Evolutionary conservation across 257 asterid genomes (phyloP), one percentile per base, ranked within the genome.

Genomic region (Eucommia ulmoides): DNA sequence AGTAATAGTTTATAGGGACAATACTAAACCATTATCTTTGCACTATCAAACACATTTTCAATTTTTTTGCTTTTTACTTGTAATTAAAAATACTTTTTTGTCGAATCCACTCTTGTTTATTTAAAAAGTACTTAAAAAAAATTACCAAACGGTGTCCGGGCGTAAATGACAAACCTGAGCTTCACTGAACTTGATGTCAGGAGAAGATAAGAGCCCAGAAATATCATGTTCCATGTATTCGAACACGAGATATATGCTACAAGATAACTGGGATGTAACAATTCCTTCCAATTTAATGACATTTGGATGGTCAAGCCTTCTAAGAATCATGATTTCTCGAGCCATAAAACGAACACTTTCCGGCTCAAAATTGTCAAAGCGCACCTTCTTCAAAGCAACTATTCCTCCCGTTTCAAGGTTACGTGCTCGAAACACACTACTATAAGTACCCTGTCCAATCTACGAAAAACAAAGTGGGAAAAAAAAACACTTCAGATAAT

Each of bases 161-260:
- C 11, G 16, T 35, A 4, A 3, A 0, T 35, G 44, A 23, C 61
- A 47, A 71, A 91, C 98, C 98, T 91, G 99, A 24, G 94, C 70
- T 74, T 86, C 85, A 19, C 80, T 75, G 69, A 91, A 91, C 42
- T 78, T 76, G 45, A 81, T 68, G 23, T 86, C 95, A 2, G 94
- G 84, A 38, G 82, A 61, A 54, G 95, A 81, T 53, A 87, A 55
- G 33, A 91, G 80, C 24, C 99, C 99, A 1, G 97, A 61, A 54
- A 91, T 67, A 69, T 91, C 99, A 49, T 91, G 97, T 65, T 91
- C 99, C 99, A 91, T 91, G 51, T 86, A 83, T 72, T 91, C 95
- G 11, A 91, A 91, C 54, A 91, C 95, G 17, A 91, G 93, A 58
- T 91, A 91, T 22, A 91, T 81, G 80, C 83, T 91, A 70, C 93